Percentiles rank a stretch among this genome's conserved stretches.
Conservation (phyloP, 2,329 filamentous ascomycete species). For the Trichophyton simii region DNA sequence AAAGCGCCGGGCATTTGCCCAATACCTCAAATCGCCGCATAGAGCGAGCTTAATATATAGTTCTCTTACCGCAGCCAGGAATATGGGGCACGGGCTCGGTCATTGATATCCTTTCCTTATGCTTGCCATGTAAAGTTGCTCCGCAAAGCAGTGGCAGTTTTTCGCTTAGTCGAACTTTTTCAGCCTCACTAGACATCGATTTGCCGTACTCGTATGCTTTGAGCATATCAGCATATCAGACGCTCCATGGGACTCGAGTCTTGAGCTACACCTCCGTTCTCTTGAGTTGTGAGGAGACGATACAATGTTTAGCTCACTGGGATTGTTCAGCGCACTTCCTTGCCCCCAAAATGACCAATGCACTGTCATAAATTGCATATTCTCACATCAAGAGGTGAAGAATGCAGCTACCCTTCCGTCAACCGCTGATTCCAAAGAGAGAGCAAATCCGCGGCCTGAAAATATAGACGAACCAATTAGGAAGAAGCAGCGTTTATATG, state of each 20-base stretch:
- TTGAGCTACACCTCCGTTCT: too few species aligned
- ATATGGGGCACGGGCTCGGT: neutral
- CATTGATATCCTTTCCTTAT: neutral
- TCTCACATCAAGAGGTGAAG: constrained; percentile 35
- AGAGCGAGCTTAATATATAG: too few species aligned
- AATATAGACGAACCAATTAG: constrained; percentile 15
- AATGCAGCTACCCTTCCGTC: constrained; percentile 9
- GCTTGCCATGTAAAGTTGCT: neutral
- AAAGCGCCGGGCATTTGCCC: too few species aligned
- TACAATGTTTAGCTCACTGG: constrained; percentile 44
- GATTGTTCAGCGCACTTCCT: constrained; percentile 40
- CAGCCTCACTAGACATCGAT: neutral
- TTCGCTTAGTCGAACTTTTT: neutral
- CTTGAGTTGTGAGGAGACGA: neutral
- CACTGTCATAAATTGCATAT: constrained; percentile 45
- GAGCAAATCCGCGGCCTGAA: neutral
- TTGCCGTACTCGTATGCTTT: neutral
- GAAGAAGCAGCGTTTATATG: constrained; percentile 21
- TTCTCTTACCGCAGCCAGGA: neutral
- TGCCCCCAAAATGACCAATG: constrained; percentile 44
- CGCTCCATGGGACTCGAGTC: neutral
- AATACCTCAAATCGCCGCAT: too few species aligned
- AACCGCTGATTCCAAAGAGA: neutral
- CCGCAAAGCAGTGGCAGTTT: neutral
- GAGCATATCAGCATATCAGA: neutral